Evolutionary conservation across 169 alveolate genomes (phyloP).

Genomic region (Plasmodium billcollinsi): DNA sequence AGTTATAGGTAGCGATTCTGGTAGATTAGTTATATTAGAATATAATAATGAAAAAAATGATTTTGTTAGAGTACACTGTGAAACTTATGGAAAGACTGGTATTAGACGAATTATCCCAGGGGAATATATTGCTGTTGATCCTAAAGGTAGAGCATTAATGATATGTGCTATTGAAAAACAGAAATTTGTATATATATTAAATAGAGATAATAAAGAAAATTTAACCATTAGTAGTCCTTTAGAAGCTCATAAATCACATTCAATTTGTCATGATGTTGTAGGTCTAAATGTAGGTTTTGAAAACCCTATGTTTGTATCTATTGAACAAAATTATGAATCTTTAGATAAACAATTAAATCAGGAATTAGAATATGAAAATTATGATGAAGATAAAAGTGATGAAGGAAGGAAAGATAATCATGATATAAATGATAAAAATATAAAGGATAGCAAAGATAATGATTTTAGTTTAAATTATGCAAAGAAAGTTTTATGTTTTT

Average conservation of each 20-base stretch:
- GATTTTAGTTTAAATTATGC: slow-evolving; percentile 86
- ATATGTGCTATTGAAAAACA: slow-evolving; percentile 98
- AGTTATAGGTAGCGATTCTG: slow-evolving; percentile 98
- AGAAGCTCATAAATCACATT: slow-evolving; percentile 97
- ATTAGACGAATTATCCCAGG: slow-evolving; percentile 98
- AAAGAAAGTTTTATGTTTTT: slow-evolving; percentile 92
- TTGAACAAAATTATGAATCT: slow-evolving; percentile 94
- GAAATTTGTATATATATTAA: slow-evolving; percentile 98
- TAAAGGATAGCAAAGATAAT: slow-evolving; percentile 42
- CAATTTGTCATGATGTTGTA: slow-evolving; percentile 93
- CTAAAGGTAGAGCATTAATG: slow-evolving; percentile 99
- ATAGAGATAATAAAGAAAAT: slow-evolving; percentile 94
- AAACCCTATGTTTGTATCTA: slow-evolving; percentile 97
- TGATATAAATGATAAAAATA: slow-evolving; percentile 87
- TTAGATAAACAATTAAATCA: slow-evolving; percentile 91
- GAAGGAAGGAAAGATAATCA: slow-evolving; percentile 14
- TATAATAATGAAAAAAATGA: slow-evolving; percentile 88
- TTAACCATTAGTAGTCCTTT: slow-evolving; percentile 97
- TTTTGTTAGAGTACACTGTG: slow-evolving; percentile 96
- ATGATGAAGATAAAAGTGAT: slow-evolving; percentile 29
- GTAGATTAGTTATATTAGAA: slow-evolving; percentile 95
- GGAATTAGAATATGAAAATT: background rate
- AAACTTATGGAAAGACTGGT: slow-evolving; percentile 99
- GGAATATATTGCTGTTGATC: slow-evolving; percentile 99
- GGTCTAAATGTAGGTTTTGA: slow-evolving; percentile 97